Evolutionary conservation across 768 basidiomycete species (phyloP), one percentile per base, ranked within the genome.

Genomic region (Harrya chromipes): DNA sequence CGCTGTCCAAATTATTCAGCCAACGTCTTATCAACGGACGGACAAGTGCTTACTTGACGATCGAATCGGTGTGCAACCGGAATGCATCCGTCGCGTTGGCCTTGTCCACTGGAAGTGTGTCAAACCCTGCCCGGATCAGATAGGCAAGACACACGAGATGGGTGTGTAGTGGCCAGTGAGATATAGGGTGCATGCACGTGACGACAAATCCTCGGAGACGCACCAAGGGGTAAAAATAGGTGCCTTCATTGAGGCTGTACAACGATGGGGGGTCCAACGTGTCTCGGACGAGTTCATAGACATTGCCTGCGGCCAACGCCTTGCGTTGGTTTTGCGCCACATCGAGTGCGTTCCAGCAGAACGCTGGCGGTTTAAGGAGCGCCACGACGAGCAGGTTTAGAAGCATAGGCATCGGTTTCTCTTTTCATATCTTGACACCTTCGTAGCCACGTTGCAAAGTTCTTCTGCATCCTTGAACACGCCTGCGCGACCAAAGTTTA

Each of bases 311-410:
- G 8, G 77, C 63, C 46, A 86, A 67, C 75, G 83, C 81, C 49
- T 72, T 70, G 52, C 83, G 74, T 68, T 88, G 85, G 58, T 85
- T 84, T 54, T 75, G 68, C 4, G 88, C 86, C 4, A 90, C 88
- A 16, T 88, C 88, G 20, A 90, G 69, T 0, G 87, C 86, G 58
- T 87, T 86, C 88, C 88, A 90, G 54, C 82, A 84, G 53, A 84
- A 71, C 14, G 63, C 45, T 20, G 74, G 75, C 9, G 68, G 71
- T 47, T 74, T 66, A 46, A 85, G 67, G 16, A 71, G 53, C 9
- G 75, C 74, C 40, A 82, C 74, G 43, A 87, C 79, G 20, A 81
- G 49, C 19, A 74, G 72, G 61, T 82, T 80, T 34, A 88, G 62
- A 11, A 89, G 65, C 38, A 87, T 78, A 0, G 83, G 85, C 46